These are phyloP conservation scores for Hypoxylon trugodes DNA, from an alignment of 495 filamentous ascomycete genomes.

Conservation along the genomic window DNA sequence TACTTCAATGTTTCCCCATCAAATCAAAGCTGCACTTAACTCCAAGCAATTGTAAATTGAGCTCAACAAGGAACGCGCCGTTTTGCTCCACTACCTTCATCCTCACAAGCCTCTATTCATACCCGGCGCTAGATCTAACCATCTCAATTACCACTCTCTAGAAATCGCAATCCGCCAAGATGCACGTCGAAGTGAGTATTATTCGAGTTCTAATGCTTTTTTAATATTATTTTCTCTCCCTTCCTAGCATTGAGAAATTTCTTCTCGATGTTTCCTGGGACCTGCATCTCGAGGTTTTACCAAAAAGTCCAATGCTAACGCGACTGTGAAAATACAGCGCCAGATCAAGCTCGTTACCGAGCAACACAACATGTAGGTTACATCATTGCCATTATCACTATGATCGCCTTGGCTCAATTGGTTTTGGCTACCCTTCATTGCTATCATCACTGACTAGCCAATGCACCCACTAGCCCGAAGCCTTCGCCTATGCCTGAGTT, in stretches of 20 bases:
- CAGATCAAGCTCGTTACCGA: slow-evolving; percentile 91
- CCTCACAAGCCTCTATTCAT: too few relatives aligned
- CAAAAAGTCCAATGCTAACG: slow-evolving; percentile 38
- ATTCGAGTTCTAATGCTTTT: neutral
- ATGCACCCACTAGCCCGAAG: slow-evolving; percentile 62
- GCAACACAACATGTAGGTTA: slow-evolving; percentile 83
- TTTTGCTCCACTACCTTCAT: neutral
- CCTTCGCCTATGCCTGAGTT: slow-evolving; percentile 83
- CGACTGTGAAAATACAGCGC: slow-evolving; percentile 58
- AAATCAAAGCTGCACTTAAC: too few relatives aligned
- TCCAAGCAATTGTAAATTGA: too few relatives aligned
- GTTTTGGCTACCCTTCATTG: neutral
- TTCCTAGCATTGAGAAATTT: neutral
- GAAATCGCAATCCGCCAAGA: slow-evolving; percentile 6
- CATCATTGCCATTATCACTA: neutral
- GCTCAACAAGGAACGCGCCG: too few relatives aligned
- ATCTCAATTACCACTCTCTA: neutral
- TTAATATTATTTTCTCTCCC: neutral
- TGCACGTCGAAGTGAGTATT: slow-evolving; percentile 39
- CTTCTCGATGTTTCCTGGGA: neutral
- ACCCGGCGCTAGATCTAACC: too few relatives aligned
- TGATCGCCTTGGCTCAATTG: slow-evolving; percentile 11
- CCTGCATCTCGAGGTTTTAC: too few relatives aligned
- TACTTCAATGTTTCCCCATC: neutral
- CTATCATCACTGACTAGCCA: slow-evolving; percentile 29